Conservation (phyloP, 768 basidiomycete species). For the Hemileccinum rubropunctum region DNA sequence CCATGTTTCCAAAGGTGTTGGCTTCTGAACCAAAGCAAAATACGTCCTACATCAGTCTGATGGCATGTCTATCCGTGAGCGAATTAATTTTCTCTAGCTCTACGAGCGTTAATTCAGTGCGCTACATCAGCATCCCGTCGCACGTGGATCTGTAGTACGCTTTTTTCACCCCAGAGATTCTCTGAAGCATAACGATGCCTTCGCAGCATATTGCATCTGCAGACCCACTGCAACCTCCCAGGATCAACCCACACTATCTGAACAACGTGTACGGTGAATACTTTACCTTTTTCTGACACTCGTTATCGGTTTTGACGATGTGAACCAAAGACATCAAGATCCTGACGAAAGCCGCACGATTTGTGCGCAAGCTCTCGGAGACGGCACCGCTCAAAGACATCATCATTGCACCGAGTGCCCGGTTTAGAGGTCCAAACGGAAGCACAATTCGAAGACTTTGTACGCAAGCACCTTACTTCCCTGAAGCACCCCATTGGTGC, state of each 20-base stretch:
- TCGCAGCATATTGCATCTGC: constrained; percentile 15
- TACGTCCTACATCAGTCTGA: constrained; percentile 11
- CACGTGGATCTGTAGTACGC: constrained; percentile 17
- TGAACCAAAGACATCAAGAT: constrained; percentile 11
- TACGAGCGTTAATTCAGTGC: neutral
- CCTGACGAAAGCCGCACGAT: constrained; percentile 12
- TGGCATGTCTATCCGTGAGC: constrained; percentile 12
- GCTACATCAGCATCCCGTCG: constrained; percentile 13
- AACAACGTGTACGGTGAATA: constrained; percentile 12
- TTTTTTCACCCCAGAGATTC: no score
- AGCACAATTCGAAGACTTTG: constrained; percentile 13
- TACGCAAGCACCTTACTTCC: neutral
- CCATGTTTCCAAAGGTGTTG: constrained; percentile 17
- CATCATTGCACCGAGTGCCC: constrained; percentile 16
- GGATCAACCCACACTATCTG: constrained; percentile 12
- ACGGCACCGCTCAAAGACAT: constrained; percentile 16
- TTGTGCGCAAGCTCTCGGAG: constrained; percentile 13
- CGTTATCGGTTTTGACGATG: neutral
- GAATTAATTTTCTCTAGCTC: neutral
- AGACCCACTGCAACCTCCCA: constrained; percentile 10
- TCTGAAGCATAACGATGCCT: neutral
- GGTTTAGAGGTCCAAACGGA: constrained; percentile 19
- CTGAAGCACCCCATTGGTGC: constrained; percentile 15
- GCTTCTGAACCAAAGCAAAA: constrained; percentile 3
- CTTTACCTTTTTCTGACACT: neutral